Base-by-base conservation (phyloP, 108 stramenopile species). In the Cafeteria roenbergensis region DNA sequence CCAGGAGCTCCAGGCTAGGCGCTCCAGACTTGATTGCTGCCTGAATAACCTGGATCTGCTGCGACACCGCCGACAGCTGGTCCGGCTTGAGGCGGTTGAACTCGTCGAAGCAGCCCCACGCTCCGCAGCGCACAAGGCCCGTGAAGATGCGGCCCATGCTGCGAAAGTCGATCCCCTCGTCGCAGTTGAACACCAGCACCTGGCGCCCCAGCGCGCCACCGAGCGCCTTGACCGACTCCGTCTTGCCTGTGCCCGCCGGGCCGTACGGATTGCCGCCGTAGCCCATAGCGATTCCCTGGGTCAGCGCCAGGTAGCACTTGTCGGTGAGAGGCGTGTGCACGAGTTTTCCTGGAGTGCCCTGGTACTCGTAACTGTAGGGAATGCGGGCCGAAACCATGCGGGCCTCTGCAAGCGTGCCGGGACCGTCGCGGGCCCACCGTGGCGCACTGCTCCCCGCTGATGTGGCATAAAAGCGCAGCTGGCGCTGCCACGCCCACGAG, bases 71-170 rank as follows among this genome's bases (percentile, higher is more conserved):
- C 22, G 80, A 81, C 25, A 85, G 81, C 77, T 83, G 80, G 55
- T 85, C 84, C 50, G 81, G 78, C 60, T 83, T 83, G 25, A 85
- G 72, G 1, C 84, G 80, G 55, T 85, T 85, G 72, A 85, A 85
- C 68, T 85, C 84, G 48, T 85, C 84, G 58, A 85, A 85, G 62
- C 84, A 85, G 51, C 84, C 84, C 84, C 84, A 85, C 6, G 84
- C 82, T 6, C 84, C 84, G 29, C 78, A 81, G 65, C 81, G 79
- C 28, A 82, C 82, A 17, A 85, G 56, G 32, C 84, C 84, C 24
- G 81, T 82, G 70, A 85, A 82, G 34, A 85, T 85, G 24, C 82
- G 64, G 12, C 81, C 82, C 84, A 85, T 85, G 55, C 52, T 56
- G 31, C 74, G 75, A 37, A 78, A 82, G 69, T 83, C 82, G 67